These are phyloP conservation scores for Chlamydomonas incerta DNA, from an alignment of 139 green algal genomes.

Conservation along the genomic window DNA sequence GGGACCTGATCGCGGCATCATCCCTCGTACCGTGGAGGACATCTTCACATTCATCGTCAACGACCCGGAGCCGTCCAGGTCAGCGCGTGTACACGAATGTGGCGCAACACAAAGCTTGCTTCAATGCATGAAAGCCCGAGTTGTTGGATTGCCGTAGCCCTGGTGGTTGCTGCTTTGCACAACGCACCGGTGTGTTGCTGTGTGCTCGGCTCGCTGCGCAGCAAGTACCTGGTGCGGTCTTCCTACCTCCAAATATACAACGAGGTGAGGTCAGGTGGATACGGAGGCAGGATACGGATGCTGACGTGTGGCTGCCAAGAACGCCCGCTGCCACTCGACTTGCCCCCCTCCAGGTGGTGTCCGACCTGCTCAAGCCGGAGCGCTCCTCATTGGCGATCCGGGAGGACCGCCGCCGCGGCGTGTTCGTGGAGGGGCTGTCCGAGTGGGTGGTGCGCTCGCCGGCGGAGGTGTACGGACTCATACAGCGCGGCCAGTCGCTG, in stretches of 20 bases:
- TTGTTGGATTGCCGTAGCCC: too few relatives aligned
- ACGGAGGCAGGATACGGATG: too few relatives aligned
- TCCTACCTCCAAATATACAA: constrained; percentile 99
- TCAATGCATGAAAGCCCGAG: too few relatives aligned
- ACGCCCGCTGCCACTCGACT: too few relatives aligned
- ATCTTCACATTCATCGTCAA: constrained; percentile 93
- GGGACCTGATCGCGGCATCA: constrained; percentile 83
- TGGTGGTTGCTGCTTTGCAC: too few relatives aligned
- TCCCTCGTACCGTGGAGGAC: constrained; percentile 94
- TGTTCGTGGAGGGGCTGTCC: constrained; percentile 91
- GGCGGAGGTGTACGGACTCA: constrained; percentile 88
- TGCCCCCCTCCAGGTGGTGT: constrained; percentile 61
- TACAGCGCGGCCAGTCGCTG: constrained; percentile 81
- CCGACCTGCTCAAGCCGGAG: constrained; percentile 95
- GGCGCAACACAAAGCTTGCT: too few relatives aligned
- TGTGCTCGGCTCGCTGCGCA: constrained; percentile 38
- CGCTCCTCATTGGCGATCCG: constrained; percentile 67
- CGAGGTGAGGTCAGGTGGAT: constrained; percentile 85
- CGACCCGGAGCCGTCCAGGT: constrained; percentile 78
- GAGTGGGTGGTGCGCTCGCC: constrained; percentile 95
- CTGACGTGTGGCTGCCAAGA: too few relatives aligned
- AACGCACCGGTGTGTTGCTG: not conserved
- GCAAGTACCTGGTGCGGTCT: constrained; percentile 94
- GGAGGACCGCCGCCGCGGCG: constrained; percentile 90
- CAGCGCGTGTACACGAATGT: too few relatives aligned